Base-by-base conservation (phyloP, 148 eudicot species). In the Nyssa sinensis region DNA sequence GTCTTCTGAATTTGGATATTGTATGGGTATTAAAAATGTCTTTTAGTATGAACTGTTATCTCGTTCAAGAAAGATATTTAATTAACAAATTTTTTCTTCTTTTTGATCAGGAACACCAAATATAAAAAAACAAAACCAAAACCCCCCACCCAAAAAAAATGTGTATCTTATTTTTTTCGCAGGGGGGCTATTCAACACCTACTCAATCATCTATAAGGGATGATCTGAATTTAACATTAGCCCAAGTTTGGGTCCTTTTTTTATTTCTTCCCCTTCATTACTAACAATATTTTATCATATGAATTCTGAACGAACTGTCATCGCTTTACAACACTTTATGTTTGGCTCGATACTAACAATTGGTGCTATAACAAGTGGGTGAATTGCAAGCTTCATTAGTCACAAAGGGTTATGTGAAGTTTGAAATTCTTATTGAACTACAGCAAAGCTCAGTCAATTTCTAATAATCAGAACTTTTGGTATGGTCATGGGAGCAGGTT, bases 111-210 rank as follows among this genome's bases (percentile, higher is more conserved):
- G 74, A 59, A 5, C 55, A 61, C 21, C 25, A 72, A 51, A 67
- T 9, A 51, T 16, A n/a, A 32, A 17, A 72, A 35, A 17, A 24
- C 5, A 74, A 60, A 37, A 35, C 19, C 12, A 33, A 32, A 28
- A 44, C 3, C 57, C 12, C 65, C 27, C 16, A 19, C 0, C 69
- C 44, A 28, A 35, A 53, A 49, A 32, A 31, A 29, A 34, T 24
- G 81, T 67, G 76, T 41, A 62, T 77, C 61, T 69, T 77, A 32
- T 64, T 3, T 53, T 33, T 82, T 79, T 79, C 87, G 89, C 81
- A 92, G 97, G 94, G 88, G 81, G 94, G 97, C 24, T 92, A 85
- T 74, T 90, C 97, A 63, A 84, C 97, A 64, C 94, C 97, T 24
- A 76, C 90, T 64, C 97, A 92, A 71, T 83, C 93, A 67, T 92